A percentile compares a stretch with the other conserved stretches of the same genome.
phyloP scores from a whole-genome alignment of 2,329 filamentous ascomycete genomes.

The Microascus cirrosus region DNA sequence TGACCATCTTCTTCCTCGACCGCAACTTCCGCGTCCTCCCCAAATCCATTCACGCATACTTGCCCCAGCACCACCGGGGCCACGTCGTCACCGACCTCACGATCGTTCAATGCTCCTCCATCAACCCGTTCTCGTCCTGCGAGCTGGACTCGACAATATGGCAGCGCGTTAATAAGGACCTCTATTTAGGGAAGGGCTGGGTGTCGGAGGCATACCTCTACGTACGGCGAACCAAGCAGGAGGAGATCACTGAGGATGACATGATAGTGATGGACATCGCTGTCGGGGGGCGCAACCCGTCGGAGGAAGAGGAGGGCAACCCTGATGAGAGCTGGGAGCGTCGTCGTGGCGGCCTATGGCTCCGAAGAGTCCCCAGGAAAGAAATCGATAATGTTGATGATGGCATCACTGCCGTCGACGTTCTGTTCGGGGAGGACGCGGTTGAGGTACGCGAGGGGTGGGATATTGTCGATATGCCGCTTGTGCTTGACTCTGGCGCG shows the following conservation, averaged over 20 bases:
- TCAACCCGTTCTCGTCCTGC: conserved; percentile 68
- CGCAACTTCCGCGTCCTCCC: conserved; percentile 81
- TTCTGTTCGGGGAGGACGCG: conserved; percentile 83
- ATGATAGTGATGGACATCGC: conserved; percentile 70
- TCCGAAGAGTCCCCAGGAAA: conserved; percentile 61
- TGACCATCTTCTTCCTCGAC: conserved; percentile 74
- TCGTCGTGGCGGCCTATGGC: conserved; percentile 68
- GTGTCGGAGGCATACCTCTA: conserved; percentile 70
- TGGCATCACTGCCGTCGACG: conserved; percentile 70
- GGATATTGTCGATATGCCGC: conserved; percentile 62
- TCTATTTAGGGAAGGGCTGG: conserved; percentile 68
- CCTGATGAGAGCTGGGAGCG: conserved; percentile 64
- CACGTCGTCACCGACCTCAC: conserved; percentile 79
- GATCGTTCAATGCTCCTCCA: conserved; percentile 60
- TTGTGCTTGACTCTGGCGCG: conserved; percentile 56
- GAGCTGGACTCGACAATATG: conserved; percentile 60
- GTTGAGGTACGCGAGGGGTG: conserved; percentile 82
- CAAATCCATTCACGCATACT: conserved; percentile 72
- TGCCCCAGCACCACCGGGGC: conserved; percentile 76
- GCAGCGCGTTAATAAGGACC: conserved; percentile 81
- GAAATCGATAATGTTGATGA: conserved; percentile 64
- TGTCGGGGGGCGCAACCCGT: conserved; percentile 62
- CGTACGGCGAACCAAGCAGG: conserved; percentile 74
- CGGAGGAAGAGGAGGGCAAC: conserved; percentile 27
- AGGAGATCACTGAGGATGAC: conserved; percentile 64